These are phyloP conservation scores for Daedaleopsis sinensis DNA, from an alignment of 768 basidiomycete genomes.

Conservation along the genomic window DNA sequence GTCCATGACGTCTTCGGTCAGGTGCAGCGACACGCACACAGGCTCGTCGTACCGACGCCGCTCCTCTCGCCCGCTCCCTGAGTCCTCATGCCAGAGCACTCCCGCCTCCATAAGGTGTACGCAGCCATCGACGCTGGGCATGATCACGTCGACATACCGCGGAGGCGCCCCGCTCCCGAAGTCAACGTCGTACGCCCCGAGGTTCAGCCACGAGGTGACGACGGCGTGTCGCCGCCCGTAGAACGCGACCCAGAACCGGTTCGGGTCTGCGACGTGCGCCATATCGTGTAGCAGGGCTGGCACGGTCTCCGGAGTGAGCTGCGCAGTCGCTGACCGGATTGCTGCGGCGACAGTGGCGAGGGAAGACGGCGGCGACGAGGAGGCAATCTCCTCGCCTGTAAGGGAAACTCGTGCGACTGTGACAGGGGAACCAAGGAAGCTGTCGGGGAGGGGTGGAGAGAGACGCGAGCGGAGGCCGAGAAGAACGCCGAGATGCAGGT, in stretches of 20 bases:
- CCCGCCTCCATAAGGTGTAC: conserved; percentile 35
- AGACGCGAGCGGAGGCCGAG: conserved; percentile 32
- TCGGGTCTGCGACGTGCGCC: conserved; percentile 34
- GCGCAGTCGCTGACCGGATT: conserved; percentile 31
- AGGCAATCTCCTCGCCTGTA: conserved; percentile 7
- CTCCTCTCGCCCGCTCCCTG: not conserved
- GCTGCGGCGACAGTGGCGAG: conserved; percentile 27
- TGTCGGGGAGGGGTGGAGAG: conserved; percentile 23
- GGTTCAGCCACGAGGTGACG: conserved; percentile 38
- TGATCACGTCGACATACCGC: conserved; percentile 34
- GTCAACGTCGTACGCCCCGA: conserved; percentile 37
- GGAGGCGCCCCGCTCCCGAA: conserved; percentile 34
- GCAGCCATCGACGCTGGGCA: conserved; percentile 39
- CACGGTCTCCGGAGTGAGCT: conserved; percentile 31
- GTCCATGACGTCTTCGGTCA: conserved; percentile 2
- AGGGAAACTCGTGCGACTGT: conserved; percentile 31
- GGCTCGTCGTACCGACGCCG: conserved; percentile 15
- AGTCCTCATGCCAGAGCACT: too few relatives aligned
- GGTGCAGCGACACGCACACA: conserved; percentile 16
- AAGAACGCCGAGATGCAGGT: conserved; percentile 32
- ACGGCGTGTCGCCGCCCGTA: conserved; percentile 36
- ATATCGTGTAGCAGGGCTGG: conserved; percentile 38
- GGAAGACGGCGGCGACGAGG: not conserved
- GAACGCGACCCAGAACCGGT: conserved; percentile 39
- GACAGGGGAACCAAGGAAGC: conserved; percentile 39